Base-by-base conservation (phyloP, 2,329 filamentous ascomycete genomes). In the Coniosporium tulheliwenetii region DNA sequence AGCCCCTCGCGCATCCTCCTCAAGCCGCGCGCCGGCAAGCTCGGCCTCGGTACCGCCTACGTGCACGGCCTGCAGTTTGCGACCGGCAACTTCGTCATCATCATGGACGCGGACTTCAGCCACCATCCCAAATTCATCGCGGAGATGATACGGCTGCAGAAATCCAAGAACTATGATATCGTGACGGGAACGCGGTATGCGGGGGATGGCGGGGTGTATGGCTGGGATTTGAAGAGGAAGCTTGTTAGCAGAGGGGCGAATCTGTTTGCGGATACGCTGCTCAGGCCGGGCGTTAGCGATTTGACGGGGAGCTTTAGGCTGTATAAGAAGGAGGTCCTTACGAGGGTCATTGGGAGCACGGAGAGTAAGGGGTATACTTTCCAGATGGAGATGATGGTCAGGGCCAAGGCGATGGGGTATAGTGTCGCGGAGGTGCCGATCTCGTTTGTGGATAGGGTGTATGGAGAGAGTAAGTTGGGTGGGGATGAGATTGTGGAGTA, bases 301-400 rank as follows among this genome's bases (percentile, higher is more conserved):
- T 65, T 98, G 59, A 98, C 91, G 30, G 91, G 91, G 38, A 89
- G 81, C 59, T 98, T 96, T 66, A 70, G 91, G 47, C 63, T 98
- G 60, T 98, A 98, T 64, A 96, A 93, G 78, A 86, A 81, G 66
- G 67, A 70, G 44, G 85, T 94, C 46, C 64, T 98, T 55, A 76
- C 93, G 61, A 87, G 85, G 70, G 85, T 93, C 43, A 95, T 98
- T 53, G 69, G 73, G 55, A 85, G 75, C 63, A 95, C 86, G 8
- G 81, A 95, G 71, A 91, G 85, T 59, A 94, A 96, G 67, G 91
- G 91, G 2, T 98, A 96, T 62, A 89, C 83, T 34, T 98, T 98
- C 71, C 91, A 98, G 76, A 98, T 98, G 91, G 89, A 95, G 72
- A 82, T 98, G 78, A 96, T 95, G 80, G 89, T 96, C 8, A 74